Evolutionary conservation across 441 rosid genomes (phyloP).

Genomic region (Macaranga tanarius): DNA sequence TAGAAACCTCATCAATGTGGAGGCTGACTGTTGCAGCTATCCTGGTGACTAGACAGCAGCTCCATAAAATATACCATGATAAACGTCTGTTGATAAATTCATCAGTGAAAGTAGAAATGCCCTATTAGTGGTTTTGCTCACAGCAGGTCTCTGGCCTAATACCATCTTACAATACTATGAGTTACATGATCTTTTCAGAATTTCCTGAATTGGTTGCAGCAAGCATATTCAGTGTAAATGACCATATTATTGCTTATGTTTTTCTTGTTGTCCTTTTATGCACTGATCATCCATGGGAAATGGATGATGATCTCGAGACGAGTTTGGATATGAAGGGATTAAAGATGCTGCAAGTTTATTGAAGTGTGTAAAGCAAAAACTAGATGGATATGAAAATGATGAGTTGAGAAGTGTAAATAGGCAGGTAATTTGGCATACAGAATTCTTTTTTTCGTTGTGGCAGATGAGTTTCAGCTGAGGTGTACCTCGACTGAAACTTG

Average conservation of each 20-base stretch:
- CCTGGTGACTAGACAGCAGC: neutral
- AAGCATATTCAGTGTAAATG: neutral
- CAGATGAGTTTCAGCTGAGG: no score
- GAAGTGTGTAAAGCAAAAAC: conserved; percentile 91
- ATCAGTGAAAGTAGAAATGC: neutral
- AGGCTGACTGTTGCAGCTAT: neutral
- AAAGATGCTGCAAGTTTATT: conserved; percentile 94
- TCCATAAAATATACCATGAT: neutral
- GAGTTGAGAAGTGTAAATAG: conserved; percentile 95
- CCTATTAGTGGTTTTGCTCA: neutral
- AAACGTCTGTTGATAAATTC: neutral
- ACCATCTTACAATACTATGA: neutral
- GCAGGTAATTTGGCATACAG: conserved; percentile 57
- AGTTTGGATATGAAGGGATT: conserved; percentile 82
- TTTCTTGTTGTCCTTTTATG: neutral
- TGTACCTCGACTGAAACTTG: neutral
- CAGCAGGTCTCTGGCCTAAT: neutral
- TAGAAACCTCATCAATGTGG: conserved; percentile 4
- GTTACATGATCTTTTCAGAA: neutral
- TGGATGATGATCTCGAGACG: conserved; percentile 61
- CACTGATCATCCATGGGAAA: conserved; percentile 47
- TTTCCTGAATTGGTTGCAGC: neutral
- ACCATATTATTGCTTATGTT: neutral
- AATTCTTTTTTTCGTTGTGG: neutral
- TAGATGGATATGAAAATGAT: conserved; percentile 97